Evolutionary conservation across 306 rosid species (phyloP).

Genomic region (Fragaria vesca): DNA sequence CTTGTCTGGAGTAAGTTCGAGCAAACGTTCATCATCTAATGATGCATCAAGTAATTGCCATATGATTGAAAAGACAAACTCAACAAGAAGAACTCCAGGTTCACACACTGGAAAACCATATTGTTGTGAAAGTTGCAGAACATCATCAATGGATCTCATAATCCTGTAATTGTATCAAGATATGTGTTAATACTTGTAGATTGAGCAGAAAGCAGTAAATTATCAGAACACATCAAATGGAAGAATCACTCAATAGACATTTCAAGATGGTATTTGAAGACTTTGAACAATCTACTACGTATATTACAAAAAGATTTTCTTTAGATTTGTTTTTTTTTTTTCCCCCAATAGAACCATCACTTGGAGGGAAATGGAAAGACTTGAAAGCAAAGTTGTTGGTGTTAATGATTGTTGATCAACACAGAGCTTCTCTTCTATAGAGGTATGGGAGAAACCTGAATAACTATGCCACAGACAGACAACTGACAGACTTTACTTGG

Average conservation of each 20-base stretch:
- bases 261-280: constrained; percentile 1
- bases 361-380: background rate
- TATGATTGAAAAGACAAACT: constrained; percentile 70
- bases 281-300: background rate
- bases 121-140: constrained; percentile 72
- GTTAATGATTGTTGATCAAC: background rate
- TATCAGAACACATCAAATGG: background rate
- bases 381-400: background rate
- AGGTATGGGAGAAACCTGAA: background rate
- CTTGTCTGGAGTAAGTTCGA: constrained; percentile 58
- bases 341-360: background rate
- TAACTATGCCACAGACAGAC: background rate
- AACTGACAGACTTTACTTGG: background rate
- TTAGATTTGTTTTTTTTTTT: background rate
- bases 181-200: constrained; percentile 23
- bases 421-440: background rate
- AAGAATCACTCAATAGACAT: constrained; percentile 13
- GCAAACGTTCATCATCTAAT: constrained; percentile 80
- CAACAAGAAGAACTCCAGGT: constrained; percentile 76
- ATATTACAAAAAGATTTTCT: constrained; percentile 6
- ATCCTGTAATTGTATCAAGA: constrained; percentile 56
- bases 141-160: constrained; percentile 75
- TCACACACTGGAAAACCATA: constrained; percentile 58
- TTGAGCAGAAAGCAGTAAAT: background rate
- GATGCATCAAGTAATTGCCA: constrained; percentile 89